Base-by-base conservation (phyloP, 2,329 filamentous ascomycete species). In the Fonsecaea pedrosoi region DNA sequence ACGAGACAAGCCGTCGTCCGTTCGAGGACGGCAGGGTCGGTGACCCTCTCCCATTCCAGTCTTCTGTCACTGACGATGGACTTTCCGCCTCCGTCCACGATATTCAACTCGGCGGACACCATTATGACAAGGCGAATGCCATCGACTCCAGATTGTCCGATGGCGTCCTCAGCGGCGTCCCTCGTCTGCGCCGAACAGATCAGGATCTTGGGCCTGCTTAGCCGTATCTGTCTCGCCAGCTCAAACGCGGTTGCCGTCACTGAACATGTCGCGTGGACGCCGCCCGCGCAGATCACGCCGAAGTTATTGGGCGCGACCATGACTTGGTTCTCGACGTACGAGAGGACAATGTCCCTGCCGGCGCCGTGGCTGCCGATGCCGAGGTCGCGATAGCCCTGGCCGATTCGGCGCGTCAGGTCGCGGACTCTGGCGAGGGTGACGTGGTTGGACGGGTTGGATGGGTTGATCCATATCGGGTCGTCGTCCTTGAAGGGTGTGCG, bases 1-100 rank as follows among this genome's bases (percentile, higher is more conserved):
- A 92, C 87, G n/a, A 93, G 76, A 37, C 83, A 86, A 69, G 87
- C 82, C 0, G 90, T 87, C 64, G 79, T 82, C 2, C 80, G 72
- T 18, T 82, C 79, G 50, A 90, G 77, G 45, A 78, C 77, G 0
- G 75, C 60, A 0, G 75, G 75, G 72, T 88, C 82, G 0, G 84
- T 86, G 40, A 89, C 82, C 21, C 76, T 79, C 35, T 77, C 73
- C 87, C 87, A 90, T 8, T 80, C 75, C 2, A 87, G 75, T 48
- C 77, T 75, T 2, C 77, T 70, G 0, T 77, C 72, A 8, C 78
- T 76, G 1, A 81, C 69, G n/a, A 78, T 75, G 50, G 75, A 72
- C 38, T 66, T 71, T 42, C 69, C 77, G 21, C 70, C 76, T 2
- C 3, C 54, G 30, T 66, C 62, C 30, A 64, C 59, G 6, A 64